Evolutionary conservation across 352 stramenopile species (phyloP).

Genomic region (Phytophthora pseudosyringae): DNA sequence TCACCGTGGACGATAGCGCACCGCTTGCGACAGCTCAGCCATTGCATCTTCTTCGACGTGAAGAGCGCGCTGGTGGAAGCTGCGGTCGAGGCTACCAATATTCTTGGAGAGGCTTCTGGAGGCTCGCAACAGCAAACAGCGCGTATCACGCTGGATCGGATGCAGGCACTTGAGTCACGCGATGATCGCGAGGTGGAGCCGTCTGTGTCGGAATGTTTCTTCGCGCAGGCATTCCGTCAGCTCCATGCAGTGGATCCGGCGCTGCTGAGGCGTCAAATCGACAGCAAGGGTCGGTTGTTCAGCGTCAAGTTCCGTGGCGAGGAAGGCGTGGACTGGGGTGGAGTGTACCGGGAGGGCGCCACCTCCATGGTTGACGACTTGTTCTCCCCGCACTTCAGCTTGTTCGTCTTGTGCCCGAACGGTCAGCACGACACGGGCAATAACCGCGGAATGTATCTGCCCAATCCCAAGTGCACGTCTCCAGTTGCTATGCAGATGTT

Average conservation of each 20-base stretch:
- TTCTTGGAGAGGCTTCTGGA: constrained; percentile 55
- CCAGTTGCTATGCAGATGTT: constrained; percentile 93
- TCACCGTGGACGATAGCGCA: constrained; percentile 81
- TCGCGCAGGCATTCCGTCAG: constrained; percentile 94
- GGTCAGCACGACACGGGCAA: constrained; percentile 87
- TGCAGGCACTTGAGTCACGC: constrained; percentile 87
- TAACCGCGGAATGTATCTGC: constrained; percentile 89
- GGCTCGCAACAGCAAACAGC: constrained; percentile 72
- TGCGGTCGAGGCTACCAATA: constrained; percentile 77
- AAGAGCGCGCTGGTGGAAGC: constrained; percentile 85
- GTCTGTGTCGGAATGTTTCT: constrained; percentile 92
- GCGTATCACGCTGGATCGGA: constrained; percentile 84
- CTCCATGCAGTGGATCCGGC: constrained; percentile 85
- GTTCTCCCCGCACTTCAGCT: constrained; percentile 83
- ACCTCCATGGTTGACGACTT: constrained; percentile 92
- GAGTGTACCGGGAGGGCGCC: constrained; percentile 88
- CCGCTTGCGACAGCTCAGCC: constrained; percentile 69
- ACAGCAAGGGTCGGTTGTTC: constrained; percentile 89
- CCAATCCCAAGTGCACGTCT: constrained; percentile 89
- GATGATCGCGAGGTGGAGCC: constrained; percentile 89
- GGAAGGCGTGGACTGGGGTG: constrained; percentile 90
- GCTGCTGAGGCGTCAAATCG: constrained; percentile 88
- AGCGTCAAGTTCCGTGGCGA: constrained; percentile 91
- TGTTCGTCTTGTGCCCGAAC: constrained; percentile 89
- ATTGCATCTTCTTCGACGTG: constrained; percentile 90